Evolutionary conservation across 768 basidiomycete species (phyloP).

Genomic region (Tulasnella sp.): DNA sequence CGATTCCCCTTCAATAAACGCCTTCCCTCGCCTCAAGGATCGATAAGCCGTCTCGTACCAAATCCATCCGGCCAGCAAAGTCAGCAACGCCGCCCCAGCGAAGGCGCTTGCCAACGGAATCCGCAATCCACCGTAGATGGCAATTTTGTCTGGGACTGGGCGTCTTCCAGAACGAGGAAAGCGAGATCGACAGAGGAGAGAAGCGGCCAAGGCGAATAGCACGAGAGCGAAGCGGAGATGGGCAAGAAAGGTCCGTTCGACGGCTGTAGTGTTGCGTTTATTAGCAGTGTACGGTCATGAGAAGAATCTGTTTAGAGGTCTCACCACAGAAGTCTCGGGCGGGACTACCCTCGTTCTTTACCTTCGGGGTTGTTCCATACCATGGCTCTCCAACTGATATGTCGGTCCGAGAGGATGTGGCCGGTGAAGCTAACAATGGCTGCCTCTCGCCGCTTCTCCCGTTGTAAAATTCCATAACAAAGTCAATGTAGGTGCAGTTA

Average conservation of each 20-base stretch:
- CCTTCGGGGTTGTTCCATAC: not conserved
- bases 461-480: not conserved
- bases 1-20: slow-evolving; percentile 2
- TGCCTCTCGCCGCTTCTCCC: not conserved
- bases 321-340: slow-evolving; percentile 9
- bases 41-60: not conserved
- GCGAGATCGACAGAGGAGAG: not conserved
- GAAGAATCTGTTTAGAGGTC: not conserved
- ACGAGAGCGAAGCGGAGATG: not conserved
- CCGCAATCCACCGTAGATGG: not conserved
- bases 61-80: not conserved
- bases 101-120: not conserved
- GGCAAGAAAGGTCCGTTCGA: not conserved
- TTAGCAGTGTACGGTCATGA: not conserved
- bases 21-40: not conserved
- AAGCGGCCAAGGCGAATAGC: not conserved
- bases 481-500: not conserved
- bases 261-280: not conserved
- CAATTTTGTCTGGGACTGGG: not conserved
- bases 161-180: not conserved
- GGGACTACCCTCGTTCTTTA: not conserved
- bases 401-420: not conserved
- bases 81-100: not conserved
- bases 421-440: not conserved
- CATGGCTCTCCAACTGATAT: not conserved